phyloP scores from a whole-genome alignment of 2,329 filamentous ascomycete genomes.

The Aquanectria penicillioides region DNA sequence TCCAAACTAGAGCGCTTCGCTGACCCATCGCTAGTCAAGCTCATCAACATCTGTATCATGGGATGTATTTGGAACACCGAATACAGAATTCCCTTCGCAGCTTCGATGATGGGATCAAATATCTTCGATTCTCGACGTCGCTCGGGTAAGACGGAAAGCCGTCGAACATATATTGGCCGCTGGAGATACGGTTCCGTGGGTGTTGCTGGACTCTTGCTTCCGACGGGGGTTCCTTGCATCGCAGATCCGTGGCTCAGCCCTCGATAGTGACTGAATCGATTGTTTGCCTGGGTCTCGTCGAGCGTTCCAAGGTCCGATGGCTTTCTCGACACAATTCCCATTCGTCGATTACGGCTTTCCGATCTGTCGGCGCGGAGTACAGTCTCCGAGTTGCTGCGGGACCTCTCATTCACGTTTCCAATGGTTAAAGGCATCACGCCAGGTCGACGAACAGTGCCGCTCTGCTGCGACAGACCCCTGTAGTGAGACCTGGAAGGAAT shows the following conservation, averaged over 20 bases:
- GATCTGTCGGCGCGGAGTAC: slow-evolving; percentile 63
- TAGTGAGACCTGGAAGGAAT: slow-evolving; percentile 83
- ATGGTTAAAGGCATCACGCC: slow-evolving; percentile 77
- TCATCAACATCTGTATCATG: slow-evolving; percentile 73
- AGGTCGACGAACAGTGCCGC: slow-evolving; percentile 71
- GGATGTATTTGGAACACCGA: slow-evolving; percentile 75
- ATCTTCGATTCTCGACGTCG: slow-evolving; percentile 69
- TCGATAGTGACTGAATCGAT: slow-evolving; percentile 73
- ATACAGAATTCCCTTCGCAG: slow-evolving; percentile 73
- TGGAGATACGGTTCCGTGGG: slow-evolving; percentile 67
- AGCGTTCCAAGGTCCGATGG: slow-evolving; percentile 69
- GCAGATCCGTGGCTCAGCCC: slow-evolving; percentile 76
- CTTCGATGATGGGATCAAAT: slow-evolving; percentile 70
- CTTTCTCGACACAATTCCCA: slow-evolving; percentile 71
- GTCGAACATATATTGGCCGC: slow-evolving; percentile 70
- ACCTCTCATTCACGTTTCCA: slow-evolving; percentile 74
- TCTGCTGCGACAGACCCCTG: slow-evolving; percentile 77
- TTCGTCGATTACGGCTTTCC: slow-evolving; percentile 67
- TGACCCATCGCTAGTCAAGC: slow-evolving; percentile 68
- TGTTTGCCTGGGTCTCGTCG: slow-evolving; percentile 70
- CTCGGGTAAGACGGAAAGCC: slow-evolving; percentile 71
- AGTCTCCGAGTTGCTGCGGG: slow-evolving; percentile 73
- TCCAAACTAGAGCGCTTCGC: slow-evolving; percentile 72
- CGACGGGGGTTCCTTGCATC: slow-evolving; percentile 64
- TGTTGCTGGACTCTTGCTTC: slow-evolving; percentile 65